Conservation (phyloP, 1,284 basidiomycete species). For the Neotropicomus parvogracilis region DNA sequence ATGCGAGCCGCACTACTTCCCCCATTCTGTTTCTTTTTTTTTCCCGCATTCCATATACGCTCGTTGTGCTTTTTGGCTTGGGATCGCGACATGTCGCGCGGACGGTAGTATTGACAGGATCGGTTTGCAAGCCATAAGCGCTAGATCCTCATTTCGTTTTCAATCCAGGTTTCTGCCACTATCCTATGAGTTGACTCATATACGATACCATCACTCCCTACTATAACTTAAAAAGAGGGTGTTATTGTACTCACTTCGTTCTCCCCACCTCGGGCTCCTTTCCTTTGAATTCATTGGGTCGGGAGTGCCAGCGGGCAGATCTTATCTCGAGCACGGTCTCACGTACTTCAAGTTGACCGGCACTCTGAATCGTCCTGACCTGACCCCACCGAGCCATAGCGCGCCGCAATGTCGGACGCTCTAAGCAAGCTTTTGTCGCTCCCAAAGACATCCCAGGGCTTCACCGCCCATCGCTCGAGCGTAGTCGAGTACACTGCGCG, state of each 20-base stretch:
- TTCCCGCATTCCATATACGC: not conserved
- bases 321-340: not conserved
- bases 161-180: no score
- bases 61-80: not conserved
- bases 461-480: conserved; percentile 41
- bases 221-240: not conserved
- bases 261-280: not conserved
- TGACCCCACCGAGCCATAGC: no score
- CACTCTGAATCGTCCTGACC: no score
- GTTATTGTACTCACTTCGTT: not conserved
- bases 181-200: no score
- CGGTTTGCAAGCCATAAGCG: not conserved
- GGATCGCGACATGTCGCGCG: not conserved
- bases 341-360: no score
- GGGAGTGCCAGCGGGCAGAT: not conserved
- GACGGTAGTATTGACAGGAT: not conserved
- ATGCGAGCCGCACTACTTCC: not conserved
- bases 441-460: conserved; percentile 52
- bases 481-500: conserved; percentile 34
- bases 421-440: conserved; percentile 43
- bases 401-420: conserved; percentile 25
- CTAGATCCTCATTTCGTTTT: no score
- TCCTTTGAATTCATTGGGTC: not conserved
- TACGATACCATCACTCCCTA: not conserved
- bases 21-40: no score